Evolutionary conservation across 176 grass and related monocot genomes (phyloP).

Genomic region (Cenchrus fungigraminus): DNA sequence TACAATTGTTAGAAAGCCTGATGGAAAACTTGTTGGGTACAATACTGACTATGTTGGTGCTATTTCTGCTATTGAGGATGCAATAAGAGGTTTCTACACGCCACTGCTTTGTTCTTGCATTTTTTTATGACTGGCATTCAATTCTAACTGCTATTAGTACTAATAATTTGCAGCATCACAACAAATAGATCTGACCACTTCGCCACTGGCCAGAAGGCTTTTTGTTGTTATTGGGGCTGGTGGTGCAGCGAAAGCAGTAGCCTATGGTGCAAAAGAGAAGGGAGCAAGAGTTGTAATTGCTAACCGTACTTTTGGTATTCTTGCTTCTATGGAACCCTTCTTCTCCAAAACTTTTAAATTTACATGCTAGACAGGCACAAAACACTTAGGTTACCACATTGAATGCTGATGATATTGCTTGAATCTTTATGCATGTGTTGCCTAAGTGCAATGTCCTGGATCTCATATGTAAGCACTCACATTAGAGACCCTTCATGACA

Average conservation of each 20-base stretch:
- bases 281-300: constrained; percentile 94
- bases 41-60: constrained; percentile 98
- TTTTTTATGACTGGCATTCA: constrained; percentile 12
- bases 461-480: constrained; percentile 30
- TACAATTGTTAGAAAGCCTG: constrained; percentile 80
- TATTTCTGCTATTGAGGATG: constrained; percentile 97
- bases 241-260: constrained; percentile 95
- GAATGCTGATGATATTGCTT: not conserved
- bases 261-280: constrained; percentile 96
- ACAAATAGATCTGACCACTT: constrained; percentile 42
- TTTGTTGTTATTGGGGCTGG: constrained; percentile 95
- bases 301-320: constrained; percentile 91
- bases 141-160: constrained; percentile 20
- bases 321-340: not conserved
- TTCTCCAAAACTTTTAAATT: not conserved
- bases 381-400: not conserved
- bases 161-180: constrained; percentile 58
- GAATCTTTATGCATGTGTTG: not conserved
- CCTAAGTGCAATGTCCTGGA: not conserved
- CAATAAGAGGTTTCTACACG: constrained; percentile 80
- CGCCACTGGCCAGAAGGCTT: constrained; percentile 71
- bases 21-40: constrained; percentile 90
- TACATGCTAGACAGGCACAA: constrained; percentile 6
- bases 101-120: constrained; percentile 15
- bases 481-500: not conserved